Evolutionary conservation across 2,329 filamentous ascomycete genomes (phyloP), one percentile per base, ranked within the genome.

Genomic region (Talaromyces verruculosus): DNA sequence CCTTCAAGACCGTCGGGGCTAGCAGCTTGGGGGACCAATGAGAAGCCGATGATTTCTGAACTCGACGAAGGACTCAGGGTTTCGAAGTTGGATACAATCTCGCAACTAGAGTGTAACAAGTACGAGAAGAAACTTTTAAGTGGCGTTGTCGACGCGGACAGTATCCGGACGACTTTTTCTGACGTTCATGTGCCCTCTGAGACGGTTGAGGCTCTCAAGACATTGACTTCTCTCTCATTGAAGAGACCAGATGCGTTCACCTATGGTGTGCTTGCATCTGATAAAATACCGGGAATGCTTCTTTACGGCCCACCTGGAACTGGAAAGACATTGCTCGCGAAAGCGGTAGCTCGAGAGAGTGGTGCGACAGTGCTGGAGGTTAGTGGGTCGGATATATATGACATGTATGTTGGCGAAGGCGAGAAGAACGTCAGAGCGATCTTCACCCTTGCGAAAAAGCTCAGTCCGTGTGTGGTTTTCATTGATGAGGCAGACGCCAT

Each of bases 401-500:
- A 97, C 76, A 98, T 96, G 86, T 98, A 92, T 77, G 92, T 98
- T 3, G 95, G 95, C 25, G 93, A 98, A 77, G 91, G 91, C 67
- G 95, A 99, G 81, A 98, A 98, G 84, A 96, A 96, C 74, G 91
- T 98, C 63, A 89, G 90, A 62, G 94, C 94, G 0, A 89, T 98
- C 47, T 99, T 99, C 79, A 90, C 88, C 0, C 84, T 98, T 0
- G 95, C 95, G 3, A 92, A 92, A 79, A 97, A 97, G 77, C 85
- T 97, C 7, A 90, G 91, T 1, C 95, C 95, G 0, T 93, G 93
- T 73, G 89, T 99, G 17, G 91, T 99, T 61, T 98, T 99, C 80
- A 92, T 99, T 68, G 95, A 99, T 74, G 95, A 99, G 79, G 95
- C 93, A 25, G 95, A 99, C 76, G 91, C 94, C 7, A 89, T 99